phyloP scores from a whole-genome alignment of 805 yeast genomes.

The Jamesozyma jinghongensis region DNA sequence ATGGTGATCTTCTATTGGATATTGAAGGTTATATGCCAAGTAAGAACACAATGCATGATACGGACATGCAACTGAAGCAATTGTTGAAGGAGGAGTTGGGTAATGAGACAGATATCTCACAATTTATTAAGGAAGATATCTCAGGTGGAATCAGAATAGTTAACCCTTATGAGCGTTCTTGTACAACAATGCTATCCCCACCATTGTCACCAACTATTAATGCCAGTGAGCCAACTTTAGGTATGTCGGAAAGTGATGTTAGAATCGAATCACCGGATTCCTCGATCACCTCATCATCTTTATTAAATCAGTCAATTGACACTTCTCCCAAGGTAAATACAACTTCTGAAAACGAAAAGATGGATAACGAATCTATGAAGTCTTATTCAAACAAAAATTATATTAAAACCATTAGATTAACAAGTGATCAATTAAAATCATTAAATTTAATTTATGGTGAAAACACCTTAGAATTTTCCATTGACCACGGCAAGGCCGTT shows the following conservation, averaged over 20 bases:
- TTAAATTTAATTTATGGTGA: conserved; percentile 69
- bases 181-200: conserved; percentile 9
- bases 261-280: background rate
- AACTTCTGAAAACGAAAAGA: background rate
- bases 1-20: conserved; percentile 85
- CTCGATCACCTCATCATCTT: background rate
- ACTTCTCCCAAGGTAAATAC: background rate
- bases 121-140: conserved; percentile 46
- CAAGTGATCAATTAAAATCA: conserved; percentile 77
- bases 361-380: conserved; percentile 1
- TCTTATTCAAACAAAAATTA: conserved; percentile 28
- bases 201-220: conserved; percentile 17
- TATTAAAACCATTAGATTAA: conserved; percentile 81
- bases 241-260: background rate
- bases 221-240: conserved; percentile 11
- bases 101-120: conserved; percentile 37
- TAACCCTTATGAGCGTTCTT: conserved; percentile 25
- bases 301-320: background rate
- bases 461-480: conserved; percentile 69
- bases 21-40: conserved; percentile 94
- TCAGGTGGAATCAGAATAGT: conserved; percentile 60
- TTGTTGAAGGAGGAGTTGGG: conserved; percentile 72
- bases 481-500: conserved; percentile 73
- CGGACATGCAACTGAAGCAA: conserved; percentile 67
- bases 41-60: conserved; percentile 61